A percentile compares a stretch with the other conserved stretches of the same genome.
Evolutionary conservation across 1,139 yeast species (phyloP).

Genomic region (Spencermartinsiella ligniputridi): DNA sequence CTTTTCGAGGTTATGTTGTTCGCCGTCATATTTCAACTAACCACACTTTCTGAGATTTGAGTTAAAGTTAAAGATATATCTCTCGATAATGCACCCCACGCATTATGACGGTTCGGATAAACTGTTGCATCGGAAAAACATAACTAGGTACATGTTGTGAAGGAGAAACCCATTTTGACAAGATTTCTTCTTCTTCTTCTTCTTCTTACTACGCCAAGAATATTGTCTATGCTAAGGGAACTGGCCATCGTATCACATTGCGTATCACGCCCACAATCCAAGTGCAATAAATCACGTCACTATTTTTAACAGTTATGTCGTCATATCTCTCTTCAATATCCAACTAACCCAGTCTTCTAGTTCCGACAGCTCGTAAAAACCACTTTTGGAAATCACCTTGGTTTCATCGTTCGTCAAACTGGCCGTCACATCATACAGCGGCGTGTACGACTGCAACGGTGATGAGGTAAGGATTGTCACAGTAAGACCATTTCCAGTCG

Average conservation of each 20-base stretch:
- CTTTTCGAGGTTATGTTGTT: no score
- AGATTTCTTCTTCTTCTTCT: no score
- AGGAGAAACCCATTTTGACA: no score
- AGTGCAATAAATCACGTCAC: not conserved
- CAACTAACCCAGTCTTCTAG: constrained; percentile 64
- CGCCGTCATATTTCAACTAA: no score
- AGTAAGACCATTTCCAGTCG: constrained; percentile 9
- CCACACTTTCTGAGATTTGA: no score
- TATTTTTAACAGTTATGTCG: not conserved
- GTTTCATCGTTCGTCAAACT: constrained; percentile 38
- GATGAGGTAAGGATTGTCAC: constrained; percentile 27
- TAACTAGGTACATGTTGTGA: no score
- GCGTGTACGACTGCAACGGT: constrained; percentile 29
- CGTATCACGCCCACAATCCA: not conserved
- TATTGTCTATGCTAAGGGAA: no score
- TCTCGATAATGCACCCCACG: no score
- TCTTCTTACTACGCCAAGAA: no score
- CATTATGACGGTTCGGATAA: no score
- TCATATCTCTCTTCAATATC: constrained; percentile 30
- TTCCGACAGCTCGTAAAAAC: constrained; percentile 56
- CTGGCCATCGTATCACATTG: not conserved
- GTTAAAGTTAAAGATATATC: no score
- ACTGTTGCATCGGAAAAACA: no score
- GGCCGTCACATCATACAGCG: constrained; percentile 32
- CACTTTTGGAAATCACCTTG: constrained; percentile 19